A percentile compares a stretch with the other conserved stretches of the same genome.
Conservation (phyloP, 129 eudicot genomes). For the Flaveria bidentis region DNA sequence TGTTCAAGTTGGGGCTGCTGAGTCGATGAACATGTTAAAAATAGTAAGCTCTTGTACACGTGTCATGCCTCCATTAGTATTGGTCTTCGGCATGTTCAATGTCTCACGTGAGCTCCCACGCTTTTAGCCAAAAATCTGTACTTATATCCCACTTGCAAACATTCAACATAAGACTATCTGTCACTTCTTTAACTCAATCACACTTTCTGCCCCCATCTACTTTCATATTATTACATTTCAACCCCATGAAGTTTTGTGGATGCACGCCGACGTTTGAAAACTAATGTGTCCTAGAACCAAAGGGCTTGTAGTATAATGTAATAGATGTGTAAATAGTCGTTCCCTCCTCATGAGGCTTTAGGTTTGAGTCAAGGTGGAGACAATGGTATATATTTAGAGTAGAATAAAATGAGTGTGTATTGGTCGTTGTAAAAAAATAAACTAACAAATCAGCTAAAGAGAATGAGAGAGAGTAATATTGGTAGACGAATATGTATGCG, state of each 20-base stretch:
- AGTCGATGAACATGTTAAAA: slow-evolving; percentile 21
- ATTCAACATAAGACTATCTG: neutral
- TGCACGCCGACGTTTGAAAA: neutral
- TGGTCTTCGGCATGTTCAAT: slow-evolving; percentile 28
- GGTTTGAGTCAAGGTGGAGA: too few relatives aligned
- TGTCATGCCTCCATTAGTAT: slow-evolving; percentile 17
- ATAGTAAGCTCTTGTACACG: slow-evolving; percentile 23
- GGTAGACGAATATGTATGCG: too few relatives aligned
- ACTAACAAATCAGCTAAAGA: too few relatives aligned
- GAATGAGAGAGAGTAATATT: too few relatives aligned
- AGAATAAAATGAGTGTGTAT: too few relatives aligned
- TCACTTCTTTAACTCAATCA: neutral
- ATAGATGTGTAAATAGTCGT: too few relatives aligned
- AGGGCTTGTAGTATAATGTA: too few relatives aligned
- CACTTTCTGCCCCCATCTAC: slow-evolving; percentile 22
- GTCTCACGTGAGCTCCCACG: slow-evolving; percentile 35
- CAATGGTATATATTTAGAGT: too few relatives aligned
- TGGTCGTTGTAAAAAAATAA: too few relatives aligned
- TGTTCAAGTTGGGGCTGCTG: slow-evolving; percentile 27
- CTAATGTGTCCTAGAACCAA: neutral
- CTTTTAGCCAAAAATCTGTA: slow-evolving; percentile 13
- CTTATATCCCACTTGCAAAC: slow-evolving; percentile 29
- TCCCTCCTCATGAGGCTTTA: too few relatives aligned
- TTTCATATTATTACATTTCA: slow-evolving; percentile 18
- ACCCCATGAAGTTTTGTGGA: slow-evolving; percentile 10